Percentiles rank a stretch among this genome's conserved stretches.
Conservation (phyloP, 208 protist species). For the Wallacemonas sp. region DNA sequence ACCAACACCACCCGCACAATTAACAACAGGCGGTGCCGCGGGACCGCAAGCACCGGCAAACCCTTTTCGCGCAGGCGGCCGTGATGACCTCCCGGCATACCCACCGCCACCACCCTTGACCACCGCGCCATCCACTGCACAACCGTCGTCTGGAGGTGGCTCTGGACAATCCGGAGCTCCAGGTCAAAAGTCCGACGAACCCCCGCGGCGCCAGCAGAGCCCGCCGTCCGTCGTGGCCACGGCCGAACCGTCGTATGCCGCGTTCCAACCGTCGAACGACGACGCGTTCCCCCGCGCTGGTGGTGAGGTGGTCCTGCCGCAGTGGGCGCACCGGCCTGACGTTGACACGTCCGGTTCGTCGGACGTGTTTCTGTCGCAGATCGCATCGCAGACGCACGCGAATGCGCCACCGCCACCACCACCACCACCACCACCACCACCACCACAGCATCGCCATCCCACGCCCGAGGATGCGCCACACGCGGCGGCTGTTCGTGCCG, state of each 20-base stretch:
- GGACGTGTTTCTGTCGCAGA: background rate
- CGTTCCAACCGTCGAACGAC: background rate
- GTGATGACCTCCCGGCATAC: background rate
- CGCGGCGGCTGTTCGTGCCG: too few species aligned
- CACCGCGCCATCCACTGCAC: background rate
- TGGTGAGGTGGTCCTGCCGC: background rate
- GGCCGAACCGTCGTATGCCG: slow-evolving; percentile 2
- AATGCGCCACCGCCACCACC: background rate
- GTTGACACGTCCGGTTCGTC: background rate
- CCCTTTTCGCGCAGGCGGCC: background rate
- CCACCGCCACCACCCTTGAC: background rate
- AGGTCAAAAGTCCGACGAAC: background rate
- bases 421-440: background rate
- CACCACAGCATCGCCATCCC: background rate
- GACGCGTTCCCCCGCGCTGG: background rate
- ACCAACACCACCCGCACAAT: too few species aligned
- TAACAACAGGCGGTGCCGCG: too few species aligned
- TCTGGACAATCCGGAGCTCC: background rate
- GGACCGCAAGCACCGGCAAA: background rate
- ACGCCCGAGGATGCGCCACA: too few species aligned
- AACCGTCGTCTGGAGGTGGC: background rate
- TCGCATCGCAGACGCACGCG: background rate
- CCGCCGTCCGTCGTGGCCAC: background rate
- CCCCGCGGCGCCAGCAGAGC: background rate
- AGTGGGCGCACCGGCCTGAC: background rate